Evolutionary conservation across 805 yeast genomes (phyloP), one percentile per base, ranked within the genome.

Genomic region (Monosporozyma solicola): DNA sequence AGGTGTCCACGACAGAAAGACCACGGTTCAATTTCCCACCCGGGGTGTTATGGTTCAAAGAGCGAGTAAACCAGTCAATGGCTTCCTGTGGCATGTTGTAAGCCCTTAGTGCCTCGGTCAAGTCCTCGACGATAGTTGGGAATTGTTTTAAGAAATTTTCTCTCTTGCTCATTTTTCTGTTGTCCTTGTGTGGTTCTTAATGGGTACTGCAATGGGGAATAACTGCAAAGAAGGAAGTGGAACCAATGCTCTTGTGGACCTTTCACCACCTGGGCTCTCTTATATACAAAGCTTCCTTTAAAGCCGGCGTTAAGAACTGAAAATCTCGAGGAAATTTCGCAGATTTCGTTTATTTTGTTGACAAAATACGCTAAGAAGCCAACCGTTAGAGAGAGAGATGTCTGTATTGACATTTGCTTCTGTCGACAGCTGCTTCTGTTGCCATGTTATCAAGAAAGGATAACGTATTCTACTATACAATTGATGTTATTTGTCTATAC

Each of bases 21-120:
- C 99, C 99, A 69, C 99, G 82, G 79, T 94, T 94, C 67, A 90
- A 78, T 72, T 94, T 94, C 50, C 99, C 99, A 55, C 97, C 97
- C 54, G 96, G 92, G 5, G 96, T 83, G 75, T 94, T 94, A 76
- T 92, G 87, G 62, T 83, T 73, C 67, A 92, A 74, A 59, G 76
- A 82, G 50, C 78, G 77, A 60, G 76, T 80, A 71, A 81, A 88
- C 98, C 99, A 94, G 29, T 79, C 80, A 53, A 86, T 78, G 41
- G 97, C 97, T 57, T 87, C 94, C 51, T 76, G 71, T 32, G 96
- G 89, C 83, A 94, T 86, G 53, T 89, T 87, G 71, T 89, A 87
- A 50, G 73, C 73, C 47, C 70, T 72, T 55, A 87, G 73, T 49
- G 83, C 78, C 22, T 77, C 79, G 53, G 76, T 77, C 58, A 92